Conservation (phyloP, 2,329 filamentous ascomycete genomes). For the Orbilia blumenaviensis region DNA sequence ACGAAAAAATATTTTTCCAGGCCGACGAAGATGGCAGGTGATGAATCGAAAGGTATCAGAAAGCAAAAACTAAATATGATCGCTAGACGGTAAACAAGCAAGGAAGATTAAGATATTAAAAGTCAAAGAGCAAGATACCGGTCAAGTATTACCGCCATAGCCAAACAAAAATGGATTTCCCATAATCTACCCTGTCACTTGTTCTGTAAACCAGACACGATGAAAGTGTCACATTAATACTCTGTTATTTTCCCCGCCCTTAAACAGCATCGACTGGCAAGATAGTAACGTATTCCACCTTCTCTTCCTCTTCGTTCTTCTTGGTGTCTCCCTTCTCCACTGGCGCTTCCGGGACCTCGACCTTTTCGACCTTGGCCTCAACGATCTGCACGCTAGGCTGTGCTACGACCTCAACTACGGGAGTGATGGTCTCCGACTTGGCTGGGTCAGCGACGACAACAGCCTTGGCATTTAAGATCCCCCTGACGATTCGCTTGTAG, state of each 20-base stretch:
- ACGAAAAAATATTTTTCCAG: background rate
- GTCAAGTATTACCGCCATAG: background rate
- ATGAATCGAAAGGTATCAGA: conserved; percentile 9
- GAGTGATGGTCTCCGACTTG: conserved; percentile 2
- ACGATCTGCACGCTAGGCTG: conserved; percentile 2
- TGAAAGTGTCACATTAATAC: too few species aligned
- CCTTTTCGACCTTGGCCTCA: conserved; percentile 16
- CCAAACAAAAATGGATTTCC: background rate
- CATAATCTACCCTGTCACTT: background rate
- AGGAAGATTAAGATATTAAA: background rate
- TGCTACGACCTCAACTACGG: background rate
- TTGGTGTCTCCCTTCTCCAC: conserved; percentile 18
- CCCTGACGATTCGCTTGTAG: conserved; percentile 75
- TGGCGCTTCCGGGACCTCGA: conserved; percentile 18
- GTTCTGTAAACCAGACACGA: too few species aligned
- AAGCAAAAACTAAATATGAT: conserved; percentile 5
- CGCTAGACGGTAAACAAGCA: conserved; percentile 19
- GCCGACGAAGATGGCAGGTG: conserved; percentile 10
- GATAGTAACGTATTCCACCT: conserved; percentile 44
- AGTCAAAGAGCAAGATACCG: background rate
- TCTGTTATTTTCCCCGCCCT: background rate
- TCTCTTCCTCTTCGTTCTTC: conserved; percentile 21
- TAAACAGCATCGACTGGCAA: conserved; percentile 29
- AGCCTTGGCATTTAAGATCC: conserved; percentile 43
- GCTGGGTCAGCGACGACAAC: conserved; percentile 26